Base-by-base conservation (phyloP, 768 basidiomycete species). In the Termitomyces heimii region DNA sequence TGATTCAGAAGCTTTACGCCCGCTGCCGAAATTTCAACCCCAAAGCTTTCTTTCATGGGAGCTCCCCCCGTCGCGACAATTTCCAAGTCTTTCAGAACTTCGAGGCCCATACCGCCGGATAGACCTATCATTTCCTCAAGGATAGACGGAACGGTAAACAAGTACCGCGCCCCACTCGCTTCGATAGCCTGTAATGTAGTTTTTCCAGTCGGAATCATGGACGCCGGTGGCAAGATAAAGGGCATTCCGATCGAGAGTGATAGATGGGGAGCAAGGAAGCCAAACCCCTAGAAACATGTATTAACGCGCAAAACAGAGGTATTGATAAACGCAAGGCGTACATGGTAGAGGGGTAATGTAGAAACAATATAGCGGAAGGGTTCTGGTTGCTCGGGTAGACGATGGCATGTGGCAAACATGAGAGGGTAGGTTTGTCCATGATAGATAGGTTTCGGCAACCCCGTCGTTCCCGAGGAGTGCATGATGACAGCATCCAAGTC, bases 401-500 rank as follows among this genome's bases (percentile, higher is more conserved):
- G 66, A 56, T 76, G 74, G 43, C 70, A 71, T 0, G 71, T 64
- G 5, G 71, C 71, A 44, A 67, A 74, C 7, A 70, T 46, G 12
- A 76, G 67, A 6, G 69, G 58, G 46, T 70, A 75, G 0, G 68
- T 64, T 39, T 72, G 72, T 7, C 69, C 65, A 39, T 74, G 72
- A 46, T 62, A 68, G 29, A 81, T 75, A 1, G 78, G 71, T 62
- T 81, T 81, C 1, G 79, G 79, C 37, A 78, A 67, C n/a, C 77
- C 80, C 3, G 77, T 79, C 5, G 79, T 80, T 13, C 79, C 80
- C 4, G 77, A 80, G 0, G 79, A 77, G 58, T 81, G 80, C 52
- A 81, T 60, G n/a, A 80, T 77, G 16, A 78, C 53, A 0, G 73
- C 74, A 16, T 76, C 72, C 1, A 70, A 61, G 55, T 77, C 74